A percentile compares a stretch with the other conserved stretches of the same genome.
These are phyloP conservation scores for Termitomyces eurrhizus DNA, from an alignment of 768 basidiomycete genomes.

Conservation along the genomic window DNA sequence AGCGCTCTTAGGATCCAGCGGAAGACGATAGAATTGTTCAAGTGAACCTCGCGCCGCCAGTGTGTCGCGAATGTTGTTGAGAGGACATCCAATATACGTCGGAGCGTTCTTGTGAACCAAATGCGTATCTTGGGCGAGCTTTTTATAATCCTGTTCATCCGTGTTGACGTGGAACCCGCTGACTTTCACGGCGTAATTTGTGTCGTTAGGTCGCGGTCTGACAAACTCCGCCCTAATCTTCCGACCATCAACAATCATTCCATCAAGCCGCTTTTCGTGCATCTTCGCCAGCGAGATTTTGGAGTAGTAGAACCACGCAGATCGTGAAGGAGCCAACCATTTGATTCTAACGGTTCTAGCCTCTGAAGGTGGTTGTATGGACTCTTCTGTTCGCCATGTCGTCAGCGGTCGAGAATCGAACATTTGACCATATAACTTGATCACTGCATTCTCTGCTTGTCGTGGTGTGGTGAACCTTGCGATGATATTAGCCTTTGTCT, in stretches of 20 bases:
- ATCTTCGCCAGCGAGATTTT: constrained; percentile 39
- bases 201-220: constrained; percentile 29
- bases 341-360: constrained; percentile 34
- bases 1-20: constrained; percentile 23
- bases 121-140: constrained; percentile 25
- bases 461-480: constrained; percentile 26
- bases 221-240: constrained; percentile 37
- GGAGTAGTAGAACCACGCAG: constrained; percentile 45
- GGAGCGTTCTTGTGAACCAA: constrained; percentile 29
- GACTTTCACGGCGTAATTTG: constrained; percentile 39
- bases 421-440: constrained; percentile 27
- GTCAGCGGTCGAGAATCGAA: constrained; percentile 23
- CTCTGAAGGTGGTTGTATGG: constrained; percentile 9
- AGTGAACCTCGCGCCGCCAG: constrained; percentile 34
- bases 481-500: constrained; percentile 15
- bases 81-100: constrained; percentile 30
- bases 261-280: constrained; percentile 36
- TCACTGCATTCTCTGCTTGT: constrained; percentile 30
- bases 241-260: constrained; percentile 32
- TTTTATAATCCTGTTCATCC: constrained; percentile 27
- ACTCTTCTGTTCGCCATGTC: constrained; percentile 22
- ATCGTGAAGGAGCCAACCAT: constrained; percentile 40
- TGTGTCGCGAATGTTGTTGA: constrained; percentile 28
- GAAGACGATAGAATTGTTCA: constrained; percentile 36
- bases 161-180: constrained; percentile 36